These are phyloP conservation scores for Pseudopyrenochaeta lycopersici DNA, from an alignment of 2,329 filamentous ascomycete genomes.

Conservation along the genomic window DNA sequence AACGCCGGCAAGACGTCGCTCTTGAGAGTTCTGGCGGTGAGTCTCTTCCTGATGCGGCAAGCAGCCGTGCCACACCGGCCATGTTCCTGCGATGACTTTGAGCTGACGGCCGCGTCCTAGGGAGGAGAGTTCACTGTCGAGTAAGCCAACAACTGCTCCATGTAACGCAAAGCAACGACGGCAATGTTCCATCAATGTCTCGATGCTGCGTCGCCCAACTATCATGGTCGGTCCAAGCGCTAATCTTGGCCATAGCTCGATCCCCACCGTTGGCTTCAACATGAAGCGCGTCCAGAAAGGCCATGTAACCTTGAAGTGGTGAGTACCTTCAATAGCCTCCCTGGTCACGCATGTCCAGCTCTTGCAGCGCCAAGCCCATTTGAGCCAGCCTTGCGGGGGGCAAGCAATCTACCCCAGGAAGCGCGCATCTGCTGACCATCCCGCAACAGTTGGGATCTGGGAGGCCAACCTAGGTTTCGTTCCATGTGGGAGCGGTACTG, in stretches of 20 bases:
- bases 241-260: conserved; percentile 74
- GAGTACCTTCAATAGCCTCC: conserved; percentile 47
- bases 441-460: conserved; percentile 83
- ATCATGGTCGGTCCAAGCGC: conserved; percentile 42
- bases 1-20: conserved; percentile 98
- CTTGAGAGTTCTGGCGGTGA: conserved; percentile 91
- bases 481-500: conserved; percentile 99
- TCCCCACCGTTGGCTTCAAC: conserved; percentile 98
- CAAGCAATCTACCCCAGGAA: conserved; percentile 38
- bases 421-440: conserved; percentile 48
- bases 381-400: conserved; percentile 41
- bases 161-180: conserved; percentile 36
- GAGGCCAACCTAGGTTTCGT: conserved; percentile 94
- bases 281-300: conserved; percentile 98
- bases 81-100: conserved; percentile 24
- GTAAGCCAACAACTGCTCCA: conserved; percentile 68
- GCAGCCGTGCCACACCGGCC: conserved; percentile 36
- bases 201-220: conserved; percentile 41
- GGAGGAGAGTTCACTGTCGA: conserved; percentile 98
- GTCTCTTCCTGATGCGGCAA: conserved; percentile 55
- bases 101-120: conserved; percentile 61
- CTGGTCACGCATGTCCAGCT: conserved; percentile 47
- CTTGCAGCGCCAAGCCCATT: conserved; percentile 47
- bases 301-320: conserved; percentile 97
- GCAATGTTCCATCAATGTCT: conserved; percentile 36